Conservation (phyloP, 768 basidiomycete species). For the Suillus placidus region DNA sequence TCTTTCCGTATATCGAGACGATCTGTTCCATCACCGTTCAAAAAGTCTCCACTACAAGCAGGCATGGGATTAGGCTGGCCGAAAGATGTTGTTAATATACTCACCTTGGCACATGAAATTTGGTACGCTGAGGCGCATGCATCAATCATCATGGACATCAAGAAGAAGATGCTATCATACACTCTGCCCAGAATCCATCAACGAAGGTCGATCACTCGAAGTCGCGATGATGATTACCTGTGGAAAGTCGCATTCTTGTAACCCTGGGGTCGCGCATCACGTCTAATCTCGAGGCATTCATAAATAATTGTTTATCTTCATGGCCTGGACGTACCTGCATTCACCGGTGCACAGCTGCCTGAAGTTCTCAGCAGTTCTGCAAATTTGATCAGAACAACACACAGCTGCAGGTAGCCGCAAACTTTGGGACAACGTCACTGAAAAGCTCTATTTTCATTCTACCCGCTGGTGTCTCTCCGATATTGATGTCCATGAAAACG, state of each 20-base stretch:
- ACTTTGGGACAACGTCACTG: conserved; percentile 96
- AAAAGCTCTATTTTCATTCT: conserved; percentile 97
- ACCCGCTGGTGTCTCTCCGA: conserved; percentile 95
- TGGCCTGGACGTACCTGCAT: conserved; percentile 59
- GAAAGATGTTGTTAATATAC: conserved; percentile 15
- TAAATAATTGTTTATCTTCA: conserved; percentile 11
- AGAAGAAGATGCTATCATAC: conserved; percentile 43
- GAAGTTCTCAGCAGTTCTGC: conserved; percentile 96
- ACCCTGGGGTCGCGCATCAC: conserved; percentile 82
- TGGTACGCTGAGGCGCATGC: conserved; percentile 55
- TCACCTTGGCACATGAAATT: conserved; percentile 97
- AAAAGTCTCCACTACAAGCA: conserved; percentile 78
- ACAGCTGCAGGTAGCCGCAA: conserved; percentile 24
- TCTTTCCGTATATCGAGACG: conserved; percentile 95
- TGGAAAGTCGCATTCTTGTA: conserved; percentile 93
- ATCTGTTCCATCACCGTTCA: conserved; percentile 93
- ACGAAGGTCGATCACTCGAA: conserved; percentile 9
- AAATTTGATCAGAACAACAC: conserved; percentile 9
- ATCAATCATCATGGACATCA: conserved; percentile 17
- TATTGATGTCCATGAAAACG: conserved; percentile 96
- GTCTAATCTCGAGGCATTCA: conserved; percentile 22
- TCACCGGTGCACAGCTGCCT: conserved; percentile 98
- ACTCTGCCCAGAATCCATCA: conserved; percentile 52
- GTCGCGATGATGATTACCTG: conserved; percentile 53
- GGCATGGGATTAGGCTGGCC: conserved; percentile 5